A percentile compares a stretch with the other conserved stretches of the same genome.
These are phyloP conservation scores for Mycena indigotica DNA, from an alignment of 768 basidiomycete genomes.

Conservation along the genomic window DNA sequence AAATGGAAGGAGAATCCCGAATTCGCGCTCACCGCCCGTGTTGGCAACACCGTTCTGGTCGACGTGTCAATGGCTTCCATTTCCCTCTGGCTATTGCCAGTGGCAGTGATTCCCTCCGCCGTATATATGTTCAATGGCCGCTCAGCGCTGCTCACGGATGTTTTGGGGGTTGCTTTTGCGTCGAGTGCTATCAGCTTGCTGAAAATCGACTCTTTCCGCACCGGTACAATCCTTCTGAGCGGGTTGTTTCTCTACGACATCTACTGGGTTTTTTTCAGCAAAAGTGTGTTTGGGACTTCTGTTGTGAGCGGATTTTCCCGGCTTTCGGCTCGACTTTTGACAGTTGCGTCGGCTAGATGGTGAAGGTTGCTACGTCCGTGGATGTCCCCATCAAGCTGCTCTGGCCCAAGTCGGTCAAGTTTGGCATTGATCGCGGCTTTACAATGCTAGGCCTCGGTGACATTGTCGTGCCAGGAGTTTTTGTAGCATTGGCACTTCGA, in stretches of 20 bases:
- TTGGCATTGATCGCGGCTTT: conserved; percentile 58
- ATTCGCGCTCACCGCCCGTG: conserved; percentile 48
- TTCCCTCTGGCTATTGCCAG: conserved; percentile 55
- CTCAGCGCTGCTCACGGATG: conserved; percentile 75
- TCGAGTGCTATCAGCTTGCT: conserved; percentile 79
- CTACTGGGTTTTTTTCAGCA: conserved; percentile 91
- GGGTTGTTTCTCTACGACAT: conserved; percentile 93
- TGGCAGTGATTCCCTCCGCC: conserved; percentile 65
- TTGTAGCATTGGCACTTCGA: conserved; percentile 84
- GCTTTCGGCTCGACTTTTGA: no score
- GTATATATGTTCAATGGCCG: conserved; percentile 60
- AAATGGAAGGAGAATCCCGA: conserved; percentile 61
- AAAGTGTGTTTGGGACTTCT: neutral
- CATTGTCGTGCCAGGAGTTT: conserved; percentile 64
- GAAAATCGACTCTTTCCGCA: conserved; percentile 86
- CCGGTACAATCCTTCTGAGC: conserved; percentile 78
- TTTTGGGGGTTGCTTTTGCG: conserved; percentile 76
- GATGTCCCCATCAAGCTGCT: conserved; percentile 94
- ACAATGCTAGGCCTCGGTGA: conserved; percentile 95
- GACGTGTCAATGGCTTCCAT: conserved; percentile 57
- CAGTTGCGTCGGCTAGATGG: conserved; percentile 61
- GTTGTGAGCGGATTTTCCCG: neutral
- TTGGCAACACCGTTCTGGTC: conserved; percentile 10
- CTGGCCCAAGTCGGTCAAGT: conserved; percentile 70
- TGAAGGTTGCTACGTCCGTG: conserved; percentile 85